Evolutionary conservation across 1,284 basidiomycete species (phyloP).

Genomic region (Tetrapyrgos nigripes): DNA sequence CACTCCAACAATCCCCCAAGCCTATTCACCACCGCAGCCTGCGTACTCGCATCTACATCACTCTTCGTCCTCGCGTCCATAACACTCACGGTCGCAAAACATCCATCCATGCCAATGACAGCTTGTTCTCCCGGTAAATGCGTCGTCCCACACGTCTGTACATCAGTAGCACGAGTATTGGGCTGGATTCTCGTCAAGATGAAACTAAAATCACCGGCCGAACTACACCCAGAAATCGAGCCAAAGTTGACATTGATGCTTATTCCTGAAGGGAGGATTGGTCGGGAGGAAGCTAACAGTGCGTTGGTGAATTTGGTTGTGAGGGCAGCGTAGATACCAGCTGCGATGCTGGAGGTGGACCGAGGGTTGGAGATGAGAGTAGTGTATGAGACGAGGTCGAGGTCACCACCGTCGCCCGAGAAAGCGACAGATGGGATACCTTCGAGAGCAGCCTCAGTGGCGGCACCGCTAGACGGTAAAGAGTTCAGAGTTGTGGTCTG

Average conservation of each 20-base stretch:
- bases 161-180: constrained; percentile 40
- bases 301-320: constrained; percentile 45
- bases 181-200: constrained; percentile 49
- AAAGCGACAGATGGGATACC: constrained; percentile 58
- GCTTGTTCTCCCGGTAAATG: constrained; percentile 48
- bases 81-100: constrained; percentile 54
- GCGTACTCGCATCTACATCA: constrained; percentile 48
- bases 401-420: constrained; percentile 47
- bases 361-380: constrained; percentile 41
- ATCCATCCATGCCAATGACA: constrained; percentile 42
- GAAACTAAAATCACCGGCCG: constrained; percentile 45
- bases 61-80: constrained; percentile 49
- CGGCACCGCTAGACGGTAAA: constrained; percentile 46
- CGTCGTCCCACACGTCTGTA: constrained; percentile 47
- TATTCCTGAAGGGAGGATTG: constrained; percentile 46
- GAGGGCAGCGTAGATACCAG: constrained; percentile 49
- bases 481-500: neutral
- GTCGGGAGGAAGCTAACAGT: constrained; percentile 36
- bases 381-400: constrained; percentile 47
- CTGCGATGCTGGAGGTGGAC: constrained; percentile 35
- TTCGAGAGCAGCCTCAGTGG: constrained; percentile 49
- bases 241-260: constrained; percentile 61
- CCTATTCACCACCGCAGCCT: constrained; percentile 44
- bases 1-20: constrained; percentile 40
- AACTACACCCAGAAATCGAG: constrained; percentile 41